These are phyloP conservation scores for Poa pratensis DNA, from an alignment of 176 grass and related monocot genomes.

Conservation along the genomic window DNA sequence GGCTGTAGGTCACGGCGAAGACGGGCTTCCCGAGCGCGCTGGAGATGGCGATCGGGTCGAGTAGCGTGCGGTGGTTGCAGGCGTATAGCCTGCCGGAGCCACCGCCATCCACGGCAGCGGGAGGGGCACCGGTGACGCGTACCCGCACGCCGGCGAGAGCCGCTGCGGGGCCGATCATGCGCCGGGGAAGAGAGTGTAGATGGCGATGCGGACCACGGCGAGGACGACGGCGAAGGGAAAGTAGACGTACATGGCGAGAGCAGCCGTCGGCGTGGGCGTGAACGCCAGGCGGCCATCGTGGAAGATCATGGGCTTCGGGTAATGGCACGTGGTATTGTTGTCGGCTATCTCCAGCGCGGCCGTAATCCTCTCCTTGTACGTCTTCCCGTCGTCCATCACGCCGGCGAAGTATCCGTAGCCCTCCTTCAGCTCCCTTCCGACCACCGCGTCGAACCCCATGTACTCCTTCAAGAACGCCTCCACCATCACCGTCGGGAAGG, in stretches of 20 bases:
- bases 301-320: constrained; percentile 60
- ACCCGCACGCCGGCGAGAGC: constrained; percentile 49
- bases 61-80: constrained; percentile 81
- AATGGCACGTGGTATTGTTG: neutral
- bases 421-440: constrained; percentile 25
- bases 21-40: constrained; percentile 42
- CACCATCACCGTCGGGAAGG: constrained; percentile 51
- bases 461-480: constrained; percentile 54
- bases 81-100: constrained; percentile 43
- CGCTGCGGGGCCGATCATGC: constrained; percentile 24
- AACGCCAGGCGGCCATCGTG: constrained; percentile 76
- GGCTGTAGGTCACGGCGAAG: constrained; percentile 55
- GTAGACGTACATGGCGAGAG: constrained; percentile 71
- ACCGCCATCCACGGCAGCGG: neutral
- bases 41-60: constrained; percentile 70
- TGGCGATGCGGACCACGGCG: constrained; percentile 35
- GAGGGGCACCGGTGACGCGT: constrained; percentile 25
- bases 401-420: constrained; percentile 43
- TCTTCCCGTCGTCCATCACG: constrained; percentile 18
- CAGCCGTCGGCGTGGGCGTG: constrained; percentile 51
- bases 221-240: constrained; percentile 56
- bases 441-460: constrained; percentile 36
- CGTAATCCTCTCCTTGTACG: neutral
- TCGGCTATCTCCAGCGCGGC: neutral
- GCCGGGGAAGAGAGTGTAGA: constrained; percentile 59